Conservation (phyloP, 179 eudicot species). For the Vitellaria paradoxa region DNA sequence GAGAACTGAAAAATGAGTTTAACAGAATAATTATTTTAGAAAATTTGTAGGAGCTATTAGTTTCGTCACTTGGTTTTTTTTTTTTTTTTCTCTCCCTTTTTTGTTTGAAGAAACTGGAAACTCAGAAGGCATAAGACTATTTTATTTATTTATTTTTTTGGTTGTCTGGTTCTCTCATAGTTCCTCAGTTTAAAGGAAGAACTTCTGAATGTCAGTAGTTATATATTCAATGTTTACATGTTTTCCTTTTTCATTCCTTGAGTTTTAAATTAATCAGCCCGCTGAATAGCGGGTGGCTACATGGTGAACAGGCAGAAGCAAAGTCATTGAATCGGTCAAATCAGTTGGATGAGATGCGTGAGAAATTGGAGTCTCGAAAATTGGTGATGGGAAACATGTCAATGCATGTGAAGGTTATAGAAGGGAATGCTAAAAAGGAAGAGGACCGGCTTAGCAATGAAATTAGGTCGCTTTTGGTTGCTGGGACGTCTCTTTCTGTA, state of each 20-base stretch:
- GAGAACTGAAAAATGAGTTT: background rate
- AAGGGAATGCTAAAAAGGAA: conserved; percentile 72
- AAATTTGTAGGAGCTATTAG: background rate
- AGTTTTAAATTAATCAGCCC: conserved; percentile 23
- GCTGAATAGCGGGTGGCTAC: conserved; percentile 30
- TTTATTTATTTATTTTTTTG: background rate
- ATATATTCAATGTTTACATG: background rate
- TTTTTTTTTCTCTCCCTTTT: background rate
- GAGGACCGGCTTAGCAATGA: conserved; percentile 70
- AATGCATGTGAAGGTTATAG: conserved; percentile 68
- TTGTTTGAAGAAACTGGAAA: background rate
- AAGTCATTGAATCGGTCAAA: conserved; percentile 69
- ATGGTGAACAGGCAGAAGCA: conserved; percentile 60
- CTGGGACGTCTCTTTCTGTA: conserved; percentile 71
- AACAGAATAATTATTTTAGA: too few species aligned
- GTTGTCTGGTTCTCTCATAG: background rate
- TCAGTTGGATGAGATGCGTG: conserved; percentile 81
- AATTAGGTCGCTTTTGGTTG: conserved; percentile 72
- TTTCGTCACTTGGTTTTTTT: background rate
- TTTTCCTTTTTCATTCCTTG: conserved; percentile 9
- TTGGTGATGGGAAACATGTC: conserved; percentile 70
- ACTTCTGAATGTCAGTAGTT: background rate
- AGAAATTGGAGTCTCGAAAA: conserved; percentile 68
- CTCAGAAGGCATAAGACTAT: background rate
- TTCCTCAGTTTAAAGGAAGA: background rate